A percentile compares a stretch with the other conserved stretches of the same genome.
Conservation (phyloP, 768 basidiomycete genomes). For the Krasilnikovozyma curviuscula region DNA sequence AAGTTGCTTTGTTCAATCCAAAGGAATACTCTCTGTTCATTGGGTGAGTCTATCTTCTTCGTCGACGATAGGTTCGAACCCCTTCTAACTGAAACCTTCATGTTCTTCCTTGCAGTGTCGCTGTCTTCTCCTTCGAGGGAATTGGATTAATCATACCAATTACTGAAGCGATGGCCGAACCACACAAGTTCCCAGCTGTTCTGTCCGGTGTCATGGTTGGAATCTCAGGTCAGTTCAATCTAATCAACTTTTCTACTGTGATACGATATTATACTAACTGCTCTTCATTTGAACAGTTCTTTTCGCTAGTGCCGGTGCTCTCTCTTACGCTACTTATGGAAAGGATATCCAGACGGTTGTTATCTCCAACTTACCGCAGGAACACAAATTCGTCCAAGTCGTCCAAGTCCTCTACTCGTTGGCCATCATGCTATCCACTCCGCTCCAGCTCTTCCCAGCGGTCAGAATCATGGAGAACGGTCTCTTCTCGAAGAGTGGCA, state of each 20-base stretch:
- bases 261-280: background rate
- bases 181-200: slow-evolving; percentile 72
- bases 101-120: slow-evolving; percentile 39
- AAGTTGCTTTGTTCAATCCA: slow-evolving; percentile 69
- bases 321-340: slow-evolving; percentile 77
- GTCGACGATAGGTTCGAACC: background rate
- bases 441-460: slow-evolving; percentile 93
- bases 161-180: slow-evolving; percentile 90
- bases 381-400: slow-evolving; percentile 68
- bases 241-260: slow-evolving; percentile 6
- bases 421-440: slow-evolving; percentile 72
- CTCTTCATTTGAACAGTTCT: slow-evolving; percentile 34
- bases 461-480: slow-evolving; percentile 94
- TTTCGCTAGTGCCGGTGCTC: slow-evolving; percentile 69
- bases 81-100: background rate
- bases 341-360: slow-evolving; percentile 77
- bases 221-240: slow-evolving; percentile 39
- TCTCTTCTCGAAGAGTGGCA: slow-evolving; percentile 66
- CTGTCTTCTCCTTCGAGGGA: slow-evolving; percentile 95
- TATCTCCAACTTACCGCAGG: slow-evolving; percentile 72
- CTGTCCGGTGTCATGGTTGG: slow-evolving; percentile 83
- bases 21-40: slow-evolving; percentile 80
- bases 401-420: slow-evolving; percentile 64
- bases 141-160: slow-evolving; percentile 94
- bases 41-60: slow-evolving; percentile 37